phyloP scores from a whole-genome alignment of 2,329 filamentous ascomycete genomes.

The Sporothrix phasma region DNA sequence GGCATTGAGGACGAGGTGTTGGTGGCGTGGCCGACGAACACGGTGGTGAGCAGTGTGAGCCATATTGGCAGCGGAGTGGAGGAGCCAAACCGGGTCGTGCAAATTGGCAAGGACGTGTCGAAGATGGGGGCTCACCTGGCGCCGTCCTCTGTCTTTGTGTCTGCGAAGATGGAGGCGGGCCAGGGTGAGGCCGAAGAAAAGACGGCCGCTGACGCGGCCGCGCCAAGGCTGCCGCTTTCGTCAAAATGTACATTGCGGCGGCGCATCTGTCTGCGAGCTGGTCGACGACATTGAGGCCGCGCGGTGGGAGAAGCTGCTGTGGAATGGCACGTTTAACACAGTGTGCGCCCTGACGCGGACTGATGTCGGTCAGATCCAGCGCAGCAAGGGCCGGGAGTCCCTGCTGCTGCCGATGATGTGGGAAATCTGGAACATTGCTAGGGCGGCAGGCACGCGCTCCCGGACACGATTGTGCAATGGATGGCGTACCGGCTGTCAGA shows the following conservation, averaged over 20 bases:
- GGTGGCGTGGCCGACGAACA: conserved; percentile 14
- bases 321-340: conserved; percentile 19
- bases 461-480: conserved; percentile 22
- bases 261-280: conserved; percentile 9
- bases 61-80: conserved; percentile 17
- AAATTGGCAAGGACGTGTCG: conserved; percentile 15
- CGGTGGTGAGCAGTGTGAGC: conserved; percentile 17
- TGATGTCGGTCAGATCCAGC: conserved; percentile 18
- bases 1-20: conserved; percentile 17
- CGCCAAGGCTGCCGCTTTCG: not conserved
- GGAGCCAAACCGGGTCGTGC: conserved; percentile 12
- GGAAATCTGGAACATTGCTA: conserved; percentile 27
- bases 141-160: not conserved
- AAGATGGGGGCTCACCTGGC: conserved; percentile 16
- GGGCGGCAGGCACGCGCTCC: conserved; percentile 24
- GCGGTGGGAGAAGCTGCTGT: conserved; percentile 20
- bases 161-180: not conserved
- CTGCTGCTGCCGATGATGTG: conserved; percentile 27
- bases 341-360: conserved; percentile 17
- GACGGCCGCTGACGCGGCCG: not conserved
- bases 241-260: conserved; percentile 15
- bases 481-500: conserved; percentile 25
- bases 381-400: conserved; percentile 17
- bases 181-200: not conserved
- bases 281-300: conserved; percentile 16